These are phyloP conservation scores for Malbranchea zuffiana DNA, from an alignment of 2,329 filamentous ascomycete genomes.

Conservation along the genomic window DNA sequence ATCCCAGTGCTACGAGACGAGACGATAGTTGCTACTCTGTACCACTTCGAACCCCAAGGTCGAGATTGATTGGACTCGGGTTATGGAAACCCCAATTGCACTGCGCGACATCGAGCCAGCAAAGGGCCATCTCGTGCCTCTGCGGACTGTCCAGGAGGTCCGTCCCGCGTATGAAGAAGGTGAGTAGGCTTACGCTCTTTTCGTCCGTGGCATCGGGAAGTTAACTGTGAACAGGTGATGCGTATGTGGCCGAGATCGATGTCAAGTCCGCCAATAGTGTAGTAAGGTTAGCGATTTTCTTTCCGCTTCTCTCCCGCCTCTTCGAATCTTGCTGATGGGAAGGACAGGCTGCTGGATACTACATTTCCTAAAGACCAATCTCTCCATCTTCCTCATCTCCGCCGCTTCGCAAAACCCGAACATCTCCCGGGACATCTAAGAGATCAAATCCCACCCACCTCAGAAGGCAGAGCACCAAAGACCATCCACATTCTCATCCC, in stretches of 20 bases:
- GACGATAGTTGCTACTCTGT: too few relatives aligned
- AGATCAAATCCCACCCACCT: constrained; percentile 8
- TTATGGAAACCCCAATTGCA: too few relatives aligned
- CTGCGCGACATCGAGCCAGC: constrained; percentile 23
- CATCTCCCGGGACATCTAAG: constrained; percentile 24
- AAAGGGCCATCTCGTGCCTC: constrained; percentile 27
- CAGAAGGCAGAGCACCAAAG: too few relatives aligned
- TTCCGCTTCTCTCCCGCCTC: background rate
- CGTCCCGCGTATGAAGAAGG: constrained; percentile 32
- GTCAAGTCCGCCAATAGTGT: constrained; percentile 36
- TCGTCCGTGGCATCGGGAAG: background rate
- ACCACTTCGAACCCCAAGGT: too few relatives aligned
- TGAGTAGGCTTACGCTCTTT: constrained; percentile 18
- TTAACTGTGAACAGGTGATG: constrained; percentile 26
- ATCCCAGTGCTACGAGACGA: too few relatives aligned
- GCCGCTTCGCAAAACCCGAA: constrained; percentile 31
- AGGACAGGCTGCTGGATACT: constrained; percentile 29
- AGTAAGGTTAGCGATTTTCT: constrained; percentile 27
- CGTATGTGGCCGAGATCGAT: constrained; percentile 36
- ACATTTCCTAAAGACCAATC: constrained; percentile 27
- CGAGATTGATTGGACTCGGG: too few relatives aligned
- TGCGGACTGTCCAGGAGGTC: constrained; percentile 37
- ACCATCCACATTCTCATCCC: constrained; percentile 35
- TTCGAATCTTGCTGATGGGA: background rate
- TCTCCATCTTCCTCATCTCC: constrained; percentile 28